Evolutionary conservation across 257 asterid genomes (phyloP).

Genomic region (Forsythia suspensa): DNA sequence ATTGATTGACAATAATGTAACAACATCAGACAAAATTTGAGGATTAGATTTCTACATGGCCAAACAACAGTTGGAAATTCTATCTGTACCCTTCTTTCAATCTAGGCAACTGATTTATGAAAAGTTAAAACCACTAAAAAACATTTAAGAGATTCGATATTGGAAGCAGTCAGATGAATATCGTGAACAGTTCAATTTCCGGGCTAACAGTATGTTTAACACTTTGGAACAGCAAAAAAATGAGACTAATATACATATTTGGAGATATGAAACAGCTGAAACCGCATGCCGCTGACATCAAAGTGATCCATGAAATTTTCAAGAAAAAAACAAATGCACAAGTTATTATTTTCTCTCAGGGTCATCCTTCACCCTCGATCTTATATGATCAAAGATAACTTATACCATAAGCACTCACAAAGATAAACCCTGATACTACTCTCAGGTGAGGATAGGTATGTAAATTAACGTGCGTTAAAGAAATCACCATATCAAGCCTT

Average conservation of each 20-base stretch:
- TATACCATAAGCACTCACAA: constrained; percentile 30
- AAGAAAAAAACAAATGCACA: constrained; percentile 28
- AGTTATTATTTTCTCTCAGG: constrained; percentile 29
- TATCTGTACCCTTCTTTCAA: background rate
- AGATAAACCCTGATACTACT: constrained; percentile 23
- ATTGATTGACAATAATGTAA: background rate
- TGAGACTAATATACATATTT: constrained; percentile 20
- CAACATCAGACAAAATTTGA: background rate
- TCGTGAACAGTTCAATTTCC: background rate
- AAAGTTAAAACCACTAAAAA: background rate
- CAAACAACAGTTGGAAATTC: no score
- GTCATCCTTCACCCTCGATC: constrained; percentile 11
- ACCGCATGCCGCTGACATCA: constrained; percentile 34
- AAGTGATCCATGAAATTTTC: constrained; percentile 40
- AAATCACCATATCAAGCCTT: constrained; percentile 79
- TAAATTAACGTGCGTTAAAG: constrained; percentile 3
- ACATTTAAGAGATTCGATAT: no score
- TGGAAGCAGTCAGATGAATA: background rate
- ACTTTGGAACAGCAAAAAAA: background rate
- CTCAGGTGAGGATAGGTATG: constrained; percentile 23
- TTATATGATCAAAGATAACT: constrained; percentile 31
- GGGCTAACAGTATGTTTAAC: background rate
- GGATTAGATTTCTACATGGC: background rate
- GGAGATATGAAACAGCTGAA: constrained; percentile 17
- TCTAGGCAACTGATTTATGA: background rate